phyloP scores from a whole-genome alignment of 2,329 filamentous ascomycete genomes.

The Fusarium ambrosium region DNA sequence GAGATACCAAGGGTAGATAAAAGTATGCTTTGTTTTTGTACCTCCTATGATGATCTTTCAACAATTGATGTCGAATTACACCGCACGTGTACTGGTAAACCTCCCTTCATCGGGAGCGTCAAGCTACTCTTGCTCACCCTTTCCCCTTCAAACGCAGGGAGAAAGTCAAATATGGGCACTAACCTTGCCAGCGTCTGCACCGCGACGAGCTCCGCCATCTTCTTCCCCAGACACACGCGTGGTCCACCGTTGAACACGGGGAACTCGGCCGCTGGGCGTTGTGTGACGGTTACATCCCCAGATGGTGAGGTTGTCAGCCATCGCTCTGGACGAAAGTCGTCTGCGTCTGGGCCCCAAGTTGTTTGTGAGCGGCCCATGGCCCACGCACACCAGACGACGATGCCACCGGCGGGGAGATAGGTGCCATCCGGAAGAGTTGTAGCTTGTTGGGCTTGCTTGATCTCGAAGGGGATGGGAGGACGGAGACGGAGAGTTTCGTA shows the following conservation, averaged over 20 bases:
- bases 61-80: not conserved
- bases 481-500: slow-evolving; percentile 73
- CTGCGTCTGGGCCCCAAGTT: slow-evolving; percentile 70
- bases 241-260: slow-evolving; percentile 75
- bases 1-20: slow-evolving; percentile 40
- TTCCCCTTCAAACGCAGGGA: slow-evolving; percentile 58
- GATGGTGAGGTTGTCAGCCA: slow-evolving; percentile 60
- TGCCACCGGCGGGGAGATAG: slow-evolving; percentile 64
- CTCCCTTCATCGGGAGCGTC: slow-evolving; percentile 74
- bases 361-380: slow-evolving; percentile 70
- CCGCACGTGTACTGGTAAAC: slow-evolving; percentile 59
- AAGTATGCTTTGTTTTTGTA: slow-evolving; percentile 18
- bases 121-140: slow-evolving; percentile 71
- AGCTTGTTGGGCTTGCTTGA: slow-evolving; percentile 68
- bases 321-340: slow-evolving; percentile 68
- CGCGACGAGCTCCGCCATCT: slow-evolving; percentile 73
- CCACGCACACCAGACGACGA: slow-evolving; percentile 75
- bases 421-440: slow-evolving; percentile 73
- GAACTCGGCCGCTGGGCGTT: slow-evolving; percentile 67
- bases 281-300: slow-evolving; percentile 54
- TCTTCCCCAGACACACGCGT: slow-evolving; percentile 72
- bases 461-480: slow-evolving; percentile 75
- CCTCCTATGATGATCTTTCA: not conserved
- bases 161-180: slow-evolving; percentile 65
- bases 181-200: slow-evolving; percentile 68